A percentile compares a stretch with the other conserved stretches of the same genome.
These are phyloP conservation scores for Lumnitzera racemosa DNA, from an alignment of 345 rosid species.

Conservation along the genomic window DNA sequence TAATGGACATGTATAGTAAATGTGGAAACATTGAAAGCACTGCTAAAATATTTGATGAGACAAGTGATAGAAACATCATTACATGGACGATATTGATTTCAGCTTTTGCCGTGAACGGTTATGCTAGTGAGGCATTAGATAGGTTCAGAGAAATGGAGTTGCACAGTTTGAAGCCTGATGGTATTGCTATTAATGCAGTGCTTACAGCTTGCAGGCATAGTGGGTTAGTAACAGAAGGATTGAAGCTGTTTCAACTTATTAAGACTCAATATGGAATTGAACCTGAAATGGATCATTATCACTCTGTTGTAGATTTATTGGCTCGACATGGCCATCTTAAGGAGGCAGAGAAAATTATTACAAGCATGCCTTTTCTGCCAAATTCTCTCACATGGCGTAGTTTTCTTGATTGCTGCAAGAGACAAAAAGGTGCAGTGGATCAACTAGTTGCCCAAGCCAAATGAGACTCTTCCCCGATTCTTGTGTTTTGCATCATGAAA, in stretches of 20 bases:
- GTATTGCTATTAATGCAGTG: conserved; percentile 54
- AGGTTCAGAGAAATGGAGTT: conserved; percentile 49
- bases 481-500: no score
- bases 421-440: conserved; percentile 13
- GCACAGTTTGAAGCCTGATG: conserved; percentile 58
- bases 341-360: conserved; percentile 63
- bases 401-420: conserved; percentile 67
- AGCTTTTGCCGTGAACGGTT: conserved; percentile 63
- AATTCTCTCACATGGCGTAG: conserved; percentile 60
- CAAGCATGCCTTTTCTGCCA: conserved; percentile 67
- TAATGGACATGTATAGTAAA: conserved; percentile 93
- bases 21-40: conserved; percentile 55
- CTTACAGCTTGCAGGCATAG: conserved; percentile 72
- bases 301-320: conserved; percentile 61
- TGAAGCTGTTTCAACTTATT: conserved; percentile 57
- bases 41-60: conserved; percentile 35
- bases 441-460: conserved; percentile 4
- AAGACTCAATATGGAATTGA: conserved; percentile 37
- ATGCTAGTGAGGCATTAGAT: conserved; percentile 46
- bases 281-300: conserved; percentile 73
- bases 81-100: conserved; percentile 83
- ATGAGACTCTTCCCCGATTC: not conserved
- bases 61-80: conserved; percentile 46
- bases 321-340: conserved; percentile 46
- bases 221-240: conserved; percentile 67